Evolutionary conservation across 2,329 filamentous ascomycete species (phyloP).

Genomic region (Madurella mycetomatis): DNA sequence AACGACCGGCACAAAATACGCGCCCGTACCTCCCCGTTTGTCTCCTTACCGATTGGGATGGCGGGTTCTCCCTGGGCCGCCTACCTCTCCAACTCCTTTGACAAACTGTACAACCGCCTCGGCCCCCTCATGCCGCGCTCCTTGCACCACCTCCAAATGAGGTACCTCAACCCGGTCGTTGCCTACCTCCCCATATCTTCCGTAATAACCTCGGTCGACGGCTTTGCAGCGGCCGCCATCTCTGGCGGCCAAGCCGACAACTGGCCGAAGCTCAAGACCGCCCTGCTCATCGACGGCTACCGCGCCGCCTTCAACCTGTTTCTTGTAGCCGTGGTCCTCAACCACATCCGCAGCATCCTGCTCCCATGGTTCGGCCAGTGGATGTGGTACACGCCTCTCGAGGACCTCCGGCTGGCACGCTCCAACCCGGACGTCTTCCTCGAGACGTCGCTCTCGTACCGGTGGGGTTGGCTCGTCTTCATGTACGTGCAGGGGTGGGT

Average conservation of each 20-base stretch:
- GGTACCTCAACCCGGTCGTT: background rate
- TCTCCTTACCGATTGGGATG: background rate
- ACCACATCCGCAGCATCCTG: slow-evolving; percentile 38
- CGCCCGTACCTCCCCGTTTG: slow-evolving; percentile 6
- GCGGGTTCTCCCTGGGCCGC: background rate
- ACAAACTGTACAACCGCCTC: background rate
- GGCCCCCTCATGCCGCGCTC: background rate
- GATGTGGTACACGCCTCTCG: slow-evolving; percentile 30
- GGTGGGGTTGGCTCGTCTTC: slow-evolving; percentile 15
- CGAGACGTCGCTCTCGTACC: slow-evolving; percentile 24
- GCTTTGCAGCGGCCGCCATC: slow-evolving; percentile 2
- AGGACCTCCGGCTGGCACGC: slow-evolving; percentile 34
- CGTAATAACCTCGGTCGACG: background rate
- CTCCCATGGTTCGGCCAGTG: slow-evolving; percentile 30
- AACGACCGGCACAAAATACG: slow-evolving; percentile 13
- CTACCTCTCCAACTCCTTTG: background rate
- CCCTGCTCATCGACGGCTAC: slow-evolving; percentile 28
- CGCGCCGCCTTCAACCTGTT: slow-evolving; percentile 27
- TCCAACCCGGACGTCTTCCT: slow-evolving; percentile 36
- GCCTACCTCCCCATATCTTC: background rate
- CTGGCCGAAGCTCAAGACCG: slow-evolving; percentile 16
- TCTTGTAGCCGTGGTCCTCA: slow-evolving; percentile 33
- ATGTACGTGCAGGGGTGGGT: slow-evolving; percentile 20
- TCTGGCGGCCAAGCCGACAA: background rate
- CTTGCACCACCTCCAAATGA: background rate